Evolutionary conservation across 2,329 filamentous ascomycete species (phyloP), one percentile per base, ranked within the genome.

Genomic region (Pyricularia pennisetigena): DNA sequence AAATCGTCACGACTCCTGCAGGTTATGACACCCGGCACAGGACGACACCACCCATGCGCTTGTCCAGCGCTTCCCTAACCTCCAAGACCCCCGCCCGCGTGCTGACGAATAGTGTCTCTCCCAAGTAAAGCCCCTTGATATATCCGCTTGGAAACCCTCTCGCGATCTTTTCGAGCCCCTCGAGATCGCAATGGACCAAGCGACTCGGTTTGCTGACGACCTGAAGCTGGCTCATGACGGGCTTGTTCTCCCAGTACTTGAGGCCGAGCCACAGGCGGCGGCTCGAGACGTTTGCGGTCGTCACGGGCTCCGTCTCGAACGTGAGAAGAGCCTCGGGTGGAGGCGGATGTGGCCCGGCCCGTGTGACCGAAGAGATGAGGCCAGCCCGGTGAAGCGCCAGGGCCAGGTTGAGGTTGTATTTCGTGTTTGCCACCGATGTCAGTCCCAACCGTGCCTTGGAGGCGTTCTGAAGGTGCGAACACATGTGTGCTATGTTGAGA

Each of bases 391-490:
- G 93, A 63, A 97, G 85, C 54, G 91, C 90, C 24, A 95, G 85
- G 67, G 88, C 85, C 20, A 97, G 82, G 63, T 82, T 82, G 70
- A 96, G 88, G 82, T 95, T 93, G 76, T 93, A 87, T 72, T 94
- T 94, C 66, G 87, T 89, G 81, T 90, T 89, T 64, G 90, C 88
- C 71, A 97, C 85, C 8, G 92, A 96, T 35, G 94, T 97, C 66
- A 97, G 83, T 72, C 90, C 91, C 0, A 97, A 87, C 1, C 90
- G 88, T n/a, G 91, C 92, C 74, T 88, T 88, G 68, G 90, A 90
- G 72, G 91, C 92, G 82, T 97, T 97, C 78, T 95, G 92, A 69
- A 97, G 85, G 82, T 97, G 93, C 72, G 93, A 93, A 84, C 92
- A 96, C 80, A 94, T 88, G 82, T 94, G 83, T 74, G 88, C 85